A percentile compares a stretch with the other conserved stretches of the same genome.
phyloP scores from a whole-genome alignment of 371 early-diverging fungal species.

The Batkoa obscura region DNA sequence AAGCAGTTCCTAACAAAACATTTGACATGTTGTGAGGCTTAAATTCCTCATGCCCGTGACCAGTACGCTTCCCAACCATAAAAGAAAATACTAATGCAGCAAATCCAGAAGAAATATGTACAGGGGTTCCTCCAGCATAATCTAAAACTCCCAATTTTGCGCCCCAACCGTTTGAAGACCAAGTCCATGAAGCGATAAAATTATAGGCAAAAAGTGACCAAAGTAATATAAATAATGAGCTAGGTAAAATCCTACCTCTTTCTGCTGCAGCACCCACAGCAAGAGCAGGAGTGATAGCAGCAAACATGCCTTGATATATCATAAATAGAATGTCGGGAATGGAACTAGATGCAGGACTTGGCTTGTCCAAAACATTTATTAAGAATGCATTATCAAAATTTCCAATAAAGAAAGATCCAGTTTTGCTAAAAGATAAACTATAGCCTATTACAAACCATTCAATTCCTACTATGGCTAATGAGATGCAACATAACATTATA shows the following conservation, averaged over 20 bases:
- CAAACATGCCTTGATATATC: slow-evolving; percentile 66
- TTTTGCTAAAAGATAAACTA: slow-evolving; percentile 22
- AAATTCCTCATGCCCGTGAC: slow-evolving; percentile 39
- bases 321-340: slow-evolving; percentile 51
- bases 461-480: slow-evolving; percentile 59
- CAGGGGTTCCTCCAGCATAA: slow-evolving; percentile 82
- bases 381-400: slow-evolving; percentile 52
- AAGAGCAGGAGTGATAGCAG: slow-evolving; percentile 72
- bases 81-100: slow-evolving; percentile 73
- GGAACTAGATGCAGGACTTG: slow-evolving; percentile 26
- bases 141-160: slow-evolving; percentile 51
- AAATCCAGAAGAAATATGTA: slow-evolving; percentile 76
- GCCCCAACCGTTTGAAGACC: slow-evolving; percentile 69
- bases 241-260: slow-evolving; percentile 64
- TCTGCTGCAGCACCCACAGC: slow-evolving; percentile 84
- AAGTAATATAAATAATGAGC: slow-evolving; percentile 71
- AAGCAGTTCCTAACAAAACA: slow-evolving; percentile 66
- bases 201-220: slow-evolving; percentile 86
- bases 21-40: slow-evolving; percentile 80
- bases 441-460: slow-evolving; percentile 36
- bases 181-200: slow-evolving; percentile 82
- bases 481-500: slow-evolving; percentile 57
- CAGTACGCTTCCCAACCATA: slow-evolving; percentile 58
- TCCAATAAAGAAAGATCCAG: slow-evolving; percentile 40
- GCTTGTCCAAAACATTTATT: slow-evolving; percentile 26